Evolutionary conservation across 2,329 filamentous ascomycete genomes (phyloP).

Genomic region (Epicoccum sorghinum): DNA sequence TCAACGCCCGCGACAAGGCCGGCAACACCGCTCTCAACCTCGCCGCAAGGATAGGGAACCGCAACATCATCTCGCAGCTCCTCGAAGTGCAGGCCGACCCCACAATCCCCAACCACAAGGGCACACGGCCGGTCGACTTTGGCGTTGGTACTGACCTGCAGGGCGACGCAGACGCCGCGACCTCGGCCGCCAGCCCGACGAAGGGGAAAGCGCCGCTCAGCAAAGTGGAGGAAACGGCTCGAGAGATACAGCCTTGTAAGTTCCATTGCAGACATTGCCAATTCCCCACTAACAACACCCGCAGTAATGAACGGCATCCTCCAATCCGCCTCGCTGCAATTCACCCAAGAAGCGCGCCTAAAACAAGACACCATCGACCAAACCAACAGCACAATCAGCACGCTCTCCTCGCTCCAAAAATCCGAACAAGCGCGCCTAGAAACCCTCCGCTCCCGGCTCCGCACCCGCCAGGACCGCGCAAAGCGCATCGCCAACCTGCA

Average conservation of each 20-base stretch:
- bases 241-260: constrained; percentile 81
- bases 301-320: constrained; percentile 81
- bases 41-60: constrained; percentile 88
- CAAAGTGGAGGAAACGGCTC: constrained; percentile 72
- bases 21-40: constrained; percentile 96
- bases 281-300: neutral
- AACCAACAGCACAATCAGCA: constrained; percentile 79
- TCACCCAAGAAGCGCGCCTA: constrained; percentile 78
- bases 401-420: constrained; percentile 77
- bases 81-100: constrained; percentile 94
- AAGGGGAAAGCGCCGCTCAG: constrained; percentile 48
- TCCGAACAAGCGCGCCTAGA: constrained; percentile 78
- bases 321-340: constrained; percentile 76
- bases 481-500: constrained; percentile 79
- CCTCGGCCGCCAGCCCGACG: constrained; percentile 49
- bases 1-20: constrained; percentile 91
- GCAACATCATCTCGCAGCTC: constrained; percentile 94
- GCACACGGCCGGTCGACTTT: constrained; percentile 90
- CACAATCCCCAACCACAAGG: constrained; percentile 88
- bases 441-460: constrained; percentile 68
- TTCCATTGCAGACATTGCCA: constrained; percentile 25
- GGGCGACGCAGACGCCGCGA: constrained; percentile 27
- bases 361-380: constrained; percentile 85
- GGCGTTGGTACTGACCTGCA: constrained; percentile 77
- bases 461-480: constrained; percentile 67